Evolutionary conservation across 805 yeast species (phyloP).

Genomic region (Kazachstania psychrophila): DNA sequence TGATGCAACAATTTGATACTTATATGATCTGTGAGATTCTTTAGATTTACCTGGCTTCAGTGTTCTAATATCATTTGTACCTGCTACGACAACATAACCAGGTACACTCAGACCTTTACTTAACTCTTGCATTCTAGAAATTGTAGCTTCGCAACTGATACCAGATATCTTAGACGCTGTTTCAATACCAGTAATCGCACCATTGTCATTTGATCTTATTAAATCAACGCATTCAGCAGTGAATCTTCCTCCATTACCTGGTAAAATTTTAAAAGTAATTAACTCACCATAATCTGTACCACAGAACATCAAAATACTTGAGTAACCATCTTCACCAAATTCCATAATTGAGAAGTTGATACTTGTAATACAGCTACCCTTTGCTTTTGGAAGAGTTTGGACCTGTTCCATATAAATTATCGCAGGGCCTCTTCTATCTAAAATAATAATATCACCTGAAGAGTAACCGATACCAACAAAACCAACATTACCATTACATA

Average conservation of each 20-base stretch:
- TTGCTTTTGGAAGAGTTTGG: conserved; percentile 16
- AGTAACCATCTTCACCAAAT: conserved; percentile 54
- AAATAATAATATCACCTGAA: conserved; percentile 61
- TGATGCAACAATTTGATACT: conserved; percentile 34
- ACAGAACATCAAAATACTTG: conserved; percentile 61
- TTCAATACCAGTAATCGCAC: conserved; percentile 45
- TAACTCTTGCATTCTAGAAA: conserved; percentile 47
- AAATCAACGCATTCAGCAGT: conserved; percentile 43
- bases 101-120: conserved; percentile 52
- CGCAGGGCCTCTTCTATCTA: conserved; percentile 78
- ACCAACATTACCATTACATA: conserved; percentile 67
- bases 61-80: conserved; percentile 53
- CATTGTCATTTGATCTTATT: conserved; percentile 38
- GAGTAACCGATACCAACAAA: conserved; percentile 75
- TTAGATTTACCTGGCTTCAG: conserved; percentile 52
- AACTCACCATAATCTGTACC: conserved; percentile 76
- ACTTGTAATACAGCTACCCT: conserved; percentile 38
- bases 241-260: conserved; percentile 54
- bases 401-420: conserved; percentile 40
- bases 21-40: conserved; percentile 53
- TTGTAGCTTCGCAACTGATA: conserved; percentile 52
- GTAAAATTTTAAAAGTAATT: conserved; percentile 53
- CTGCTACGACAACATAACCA: conserved; percentile 50
- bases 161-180: conserved; percentile 56
- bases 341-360: conserved; percentile 69